Evolutionary conservation across 768 basidiomycete genomes (phyloP), one percentile per base, ranked within the genome.

Genomic region (Pisolithus albus): DNA sequence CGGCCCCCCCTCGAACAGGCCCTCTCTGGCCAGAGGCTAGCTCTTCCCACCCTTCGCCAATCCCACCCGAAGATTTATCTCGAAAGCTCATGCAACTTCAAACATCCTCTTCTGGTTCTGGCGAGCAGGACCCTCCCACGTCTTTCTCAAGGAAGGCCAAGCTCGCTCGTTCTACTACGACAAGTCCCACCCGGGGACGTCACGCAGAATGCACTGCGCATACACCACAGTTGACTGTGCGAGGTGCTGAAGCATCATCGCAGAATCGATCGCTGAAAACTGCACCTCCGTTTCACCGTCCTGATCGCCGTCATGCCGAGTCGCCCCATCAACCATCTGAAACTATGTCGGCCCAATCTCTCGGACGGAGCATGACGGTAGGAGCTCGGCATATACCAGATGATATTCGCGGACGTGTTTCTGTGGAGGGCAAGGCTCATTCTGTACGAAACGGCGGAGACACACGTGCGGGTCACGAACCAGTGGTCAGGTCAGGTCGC

Each of bases 261-360:
- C 64, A 61, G 30, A 61, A 63, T 13, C 59, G 56, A 48, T 42
- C 64, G 3, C 56, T 86, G 26, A 77, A 76, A 18, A 67, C 75
- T 19, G 71, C 70, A 74, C 76, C 81, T 16, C 87, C 86, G 7
- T 83, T 88, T 70, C 83, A 81, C 59, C 78, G 75, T 32, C 63
- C 73, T 9, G 66, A 74, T 43, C 60, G 65, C 43, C 64, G 70
- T 32, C 52, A 67, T 15, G 50, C 60, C 1, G 75, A 76, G 37
- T 51, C 63, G n/a, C 61, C 62, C 19, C 68, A 72, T 8, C 47
- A 70, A 23, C 69, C 72, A 26, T 40, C 45, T 4, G 72, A 73
- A 39, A 53, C 55, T 50, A 46, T 45, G 13, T 53, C 61, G 8
- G 64, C 66, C 36, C 64, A 64, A 38, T 61, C 60, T 44, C 52